Base-by-base conservation (phyloP, 139 green algal species). In the Bryopsis sp. region DNA sequence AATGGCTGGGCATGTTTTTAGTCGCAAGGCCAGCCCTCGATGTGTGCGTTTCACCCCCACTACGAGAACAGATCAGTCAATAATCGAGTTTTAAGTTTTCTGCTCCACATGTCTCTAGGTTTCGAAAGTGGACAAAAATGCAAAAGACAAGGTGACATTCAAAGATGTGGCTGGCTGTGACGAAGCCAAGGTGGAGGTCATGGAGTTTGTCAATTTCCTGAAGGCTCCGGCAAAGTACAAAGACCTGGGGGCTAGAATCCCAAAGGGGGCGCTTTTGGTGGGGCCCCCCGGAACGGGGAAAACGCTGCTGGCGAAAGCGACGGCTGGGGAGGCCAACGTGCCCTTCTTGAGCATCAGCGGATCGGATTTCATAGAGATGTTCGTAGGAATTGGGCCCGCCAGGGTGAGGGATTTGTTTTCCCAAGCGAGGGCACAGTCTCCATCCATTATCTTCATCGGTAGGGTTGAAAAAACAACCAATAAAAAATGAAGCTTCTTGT, bases 191-290 rank as follows among this genome's bases (percentile, higher is more conserved):
- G 66, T 76, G 58, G 90, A 97, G 81, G 89, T 98, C 73, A 95
- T 96, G 88, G 92, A 98, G 86, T 97, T 98, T 86, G 92, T 98
- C 32, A 87, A 95, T 69, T 98, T 98, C 66, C 71, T 96, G 37
- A 90, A 93, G 73, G 83, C 83, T 29, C 88, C 88, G 0, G 71
- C 81, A 59, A 95, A 93, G 78, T 88, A 88, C 66, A 82, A 80
- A 66, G 80, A 90, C 36, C 79, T 95, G 68, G 88, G 92, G 2
- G 93, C 90, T 34, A 90, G 92, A 64, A 96, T 97, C 62, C 93
- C 93, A 31, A 92, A 92, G 72, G 93, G 93, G 0, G 92, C 89
- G 19, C 83, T 97, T 36, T 78, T 96, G 46, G 84, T 95, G 24
- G 84, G 91, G 0, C 89, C 92, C 2, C 90, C 92, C 1, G 82